These are phyloP conservation scores for Dovyalis caffra DNA, from an alignment of 345 rosid species.

Conservation along the genomic window DNA sequence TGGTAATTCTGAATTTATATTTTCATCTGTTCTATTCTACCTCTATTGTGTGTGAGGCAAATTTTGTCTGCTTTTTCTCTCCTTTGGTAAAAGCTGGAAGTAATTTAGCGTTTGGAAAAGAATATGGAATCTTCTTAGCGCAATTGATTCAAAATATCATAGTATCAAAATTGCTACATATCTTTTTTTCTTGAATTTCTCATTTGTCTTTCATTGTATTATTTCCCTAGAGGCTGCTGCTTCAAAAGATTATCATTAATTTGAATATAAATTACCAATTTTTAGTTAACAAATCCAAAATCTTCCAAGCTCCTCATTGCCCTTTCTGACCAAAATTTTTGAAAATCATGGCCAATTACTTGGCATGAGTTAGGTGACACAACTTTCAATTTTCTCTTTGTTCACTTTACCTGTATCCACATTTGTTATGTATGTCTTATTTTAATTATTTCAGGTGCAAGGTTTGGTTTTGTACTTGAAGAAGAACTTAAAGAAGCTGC, in stretches of 20 bases:
- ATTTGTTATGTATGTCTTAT: slow-evolving; percentile 15
- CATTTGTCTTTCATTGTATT: neutral
- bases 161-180: neutral
- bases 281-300: too few species aligned
- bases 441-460: slow-evolving; percentile 62
- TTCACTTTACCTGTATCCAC: neutral
- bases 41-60: neutral
- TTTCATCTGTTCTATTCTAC: neutral
- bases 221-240: neutral
- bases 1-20: slow-evolving; percentile 44
- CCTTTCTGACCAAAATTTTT: too few species aligned
- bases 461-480: slow-evolving; percentile 71
- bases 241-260: neutral
- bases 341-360: too few species aligned
- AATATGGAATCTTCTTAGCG: neutral
- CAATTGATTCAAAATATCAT: neutral
- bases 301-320: too few species aligned
- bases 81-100: neutral
- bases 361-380: neutral
- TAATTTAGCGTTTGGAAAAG: neutral
- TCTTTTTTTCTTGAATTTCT: neutral
- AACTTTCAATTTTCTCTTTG: neutral
- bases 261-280: neutral
- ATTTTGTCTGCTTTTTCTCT: neutral
- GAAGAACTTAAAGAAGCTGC: slow-evolving; percentile 78